Conservation (phyloP, 1,284 basidiomycete genomes). For the Ustilago trichophora region DNA sequence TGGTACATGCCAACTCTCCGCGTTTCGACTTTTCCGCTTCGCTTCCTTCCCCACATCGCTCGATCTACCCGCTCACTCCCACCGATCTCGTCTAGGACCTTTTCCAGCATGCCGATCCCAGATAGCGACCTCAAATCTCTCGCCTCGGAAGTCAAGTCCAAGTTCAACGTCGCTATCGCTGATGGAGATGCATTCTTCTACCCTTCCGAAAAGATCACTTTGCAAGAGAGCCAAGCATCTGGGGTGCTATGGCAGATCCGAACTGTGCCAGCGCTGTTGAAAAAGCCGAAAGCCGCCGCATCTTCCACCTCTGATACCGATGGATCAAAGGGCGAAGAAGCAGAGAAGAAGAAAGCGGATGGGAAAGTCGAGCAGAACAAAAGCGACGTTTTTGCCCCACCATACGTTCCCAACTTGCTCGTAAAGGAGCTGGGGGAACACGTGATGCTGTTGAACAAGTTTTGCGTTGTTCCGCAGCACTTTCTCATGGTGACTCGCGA, state of each 20-base stretch:
- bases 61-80: too few relatives aligned
- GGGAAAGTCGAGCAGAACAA: slow-evolving; percentile 48
- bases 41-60: too few relatives aligned
- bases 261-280: slow-evolving; percentile 58
- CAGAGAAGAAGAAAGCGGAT: too few relatives aligned
- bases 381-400: slow-evolving; percentile 62
- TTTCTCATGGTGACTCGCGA: slow-evolving; percentile 60
- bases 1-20: too few relatives aligned
- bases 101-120: slow-evolving; percentile 16
- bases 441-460: slow-evolving; percentile 64
- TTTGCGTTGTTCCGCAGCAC: slow-evolving; percentile 62
- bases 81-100: too few relatives aligned
- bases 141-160: slow-evolving; percentile 34
- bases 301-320: not conserved
- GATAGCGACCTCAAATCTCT: slow-evolving; percentile 39
- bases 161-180: slow-evolving; percentile 46
- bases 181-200: slow-evolving; percentile 61
- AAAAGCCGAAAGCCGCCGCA: slow-evolving; percentile 48
- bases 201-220: slow-evolving; percentile 44
- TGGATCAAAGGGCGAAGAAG: slow-evolving; percentile 1
- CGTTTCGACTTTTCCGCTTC: too few relatives aligned
- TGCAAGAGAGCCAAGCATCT: slow-evolving; percentile 19
- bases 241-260: slow-evolving; percentile 53
- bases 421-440: slow-evolving; percentile 53
- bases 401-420: slow-evolving; percentile 62